Evolutionary conservation across 305 asterid genomes (phyloP), one percentile per base, ranked within the genome.

Genomic region (Plantago rigida): DNA sequence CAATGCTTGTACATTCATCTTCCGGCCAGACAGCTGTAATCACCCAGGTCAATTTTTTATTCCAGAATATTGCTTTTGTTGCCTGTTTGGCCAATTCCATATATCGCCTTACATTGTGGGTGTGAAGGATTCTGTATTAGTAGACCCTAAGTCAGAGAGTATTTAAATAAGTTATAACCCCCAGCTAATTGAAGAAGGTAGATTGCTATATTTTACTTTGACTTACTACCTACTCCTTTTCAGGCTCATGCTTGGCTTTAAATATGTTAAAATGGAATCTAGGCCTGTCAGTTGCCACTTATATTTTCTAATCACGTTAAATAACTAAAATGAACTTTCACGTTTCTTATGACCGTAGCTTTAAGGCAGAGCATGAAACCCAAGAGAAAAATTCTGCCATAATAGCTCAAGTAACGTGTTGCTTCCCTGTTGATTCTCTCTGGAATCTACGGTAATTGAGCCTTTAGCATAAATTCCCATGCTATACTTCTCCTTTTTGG

Each of bases 31-130:
- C 95, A 12, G 83, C 84, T 36, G 78, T 83, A 42, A 76, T 87
- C 74, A 87, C 97, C 78, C 97, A 87, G 96, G 97, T 90, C 73
- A 56, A 15, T 51, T 24, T 59, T 58, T 56, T 54, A 22, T 62
- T 53, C 62, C 26, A 34, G 42, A 28, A 15, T 39, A 56, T 64
- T 69, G 49, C 29, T 34, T 70, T 36, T 41, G 19, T 62, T 57
- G 47, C n/a, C 55, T 17, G 50, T 51, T 59, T 36, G 36, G n/a
- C 19, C 17, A n/a, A 9, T 41, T 36, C 12, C 10, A 39, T 39
- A 7, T 39, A 41, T 41, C 7, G 46, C 46, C 13, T 41, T 41
- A 41, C 46, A 10, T 9, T 41, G 3, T 9, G 46, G 13, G 12
- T 41, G 12, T 41, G 46, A 41, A 9, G 7, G 46, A 41, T 62